Evolutionary conservation across 2,329 filamentous ascomycete genomes (phyloP), one percentile per base, ranked within the genome.

Genomic region (Setomelanomma holmii): DNA sequence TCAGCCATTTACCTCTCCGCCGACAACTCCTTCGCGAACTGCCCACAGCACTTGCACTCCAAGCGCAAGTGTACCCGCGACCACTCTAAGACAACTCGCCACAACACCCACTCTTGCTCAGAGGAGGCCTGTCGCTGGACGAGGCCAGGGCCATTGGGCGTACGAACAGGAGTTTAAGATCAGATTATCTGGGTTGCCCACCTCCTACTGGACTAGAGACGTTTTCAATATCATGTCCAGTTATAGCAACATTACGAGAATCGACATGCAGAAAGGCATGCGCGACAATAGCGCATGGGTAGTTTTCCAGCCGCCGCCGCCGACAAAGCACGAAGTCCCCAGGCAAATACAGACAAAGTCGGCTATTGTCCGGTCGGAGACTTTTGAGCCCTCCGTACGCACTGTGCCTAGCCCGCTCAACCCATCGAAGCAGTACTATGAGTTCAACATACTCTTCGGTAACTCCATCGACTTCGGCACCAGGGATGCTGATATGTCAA

Each of bases 401-500:
- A 59, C 48, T 8, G 33, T 71, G 24, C 39, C 47, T 3, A 71
- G 70, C 49, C 66, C 67, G 5, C 38, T 67, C 22, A 53, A 68
- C 30, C 54, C 64, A 1, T n/a, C 23, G 8, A 67, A 50, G 21
- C 5, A 23, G 1, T 71, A 73, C 41, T 60, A 55, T 16, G 68
- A 73, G 34, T 24, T 50, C 27, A 71, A 62, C 40, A 61, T 63
- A 20, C 36, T 73, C 7, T 59, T 34, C 6, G 76, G 82, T 2
- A 61, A 68, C 1, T 76, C 74, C 0, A 64, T 92, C 1, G 80
- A 85, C 16, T 88, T 92, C 60, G 89, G 90, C 0, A 77, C 85
- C 35, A 79, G 86, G 74, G 61, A 81, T 1, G 73, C 79, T 1
- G 79, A 83, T 4, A 76, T 74, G 2, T 76, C 78, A 0, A 85